Evolutionary conservation across 2,329 filamentous ascomycete species (phyloP), one percentile per base, ranked within the genome.

Genomic region (Neonectria coccinea): DNA sequence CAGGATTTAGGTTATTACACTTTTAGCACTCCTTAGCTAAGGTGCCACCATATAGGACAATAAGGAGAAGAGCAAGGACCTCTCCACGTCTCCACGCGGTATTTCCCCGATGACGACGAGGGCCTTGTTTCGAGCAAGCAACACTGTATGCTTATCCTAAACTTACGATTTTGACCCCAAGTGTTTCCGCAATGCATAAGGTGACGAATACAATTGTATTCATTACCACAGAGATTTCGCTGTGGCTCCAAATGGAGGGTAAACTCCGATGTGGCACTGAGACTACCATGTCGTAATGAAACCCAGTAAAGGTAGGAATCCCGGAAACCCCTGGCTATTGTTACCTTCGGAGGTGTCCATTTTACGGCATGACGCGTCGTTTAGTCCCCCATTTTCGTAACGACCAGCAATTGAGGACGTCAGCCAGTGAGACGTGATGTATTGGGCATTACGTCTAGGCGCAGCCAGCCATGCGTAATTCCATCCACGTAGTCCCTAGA

Each of bases 391-490:
- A n/a, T 48, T 12, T 48, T 27, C n/a, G 12, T 29, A 9, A 29
- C 45, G 7, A 16, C 22, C 25, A 10, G 22, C 25, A 29, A 9
- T 29, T 48, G 47, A 36, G 36, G 10, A 33, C 47, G 42, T 44
- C 59, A 57, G 59, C 59, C 59, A 62, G 53, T 62, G 47, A 42
- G 16, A 22, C 36, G 18, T 20, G 25, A 41, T 12, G 36, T 14
- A 56, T 62, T 57, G 29, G 10, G 29, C 25, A 62, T 62, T 56
- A 62, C 59, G 59, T 22, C 53, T 27, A 3, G 5, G 14, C 25
- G 4, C 14, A n/a, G 25, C 12, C 7, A 45, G 22, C 57, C 14
- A 4, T 41, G 29, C 14, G 44, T 27, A 53, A 51, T 48, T 18
- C 4, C 2, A 5, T 25, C 22, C 22, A 25, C 5, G 22, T 5